Evolutionary conservation across 768 basidiomycete species (phyloP), one percentile per base, ranked within the genome.

Genomic region (Suillus tomentosus): DNA sequence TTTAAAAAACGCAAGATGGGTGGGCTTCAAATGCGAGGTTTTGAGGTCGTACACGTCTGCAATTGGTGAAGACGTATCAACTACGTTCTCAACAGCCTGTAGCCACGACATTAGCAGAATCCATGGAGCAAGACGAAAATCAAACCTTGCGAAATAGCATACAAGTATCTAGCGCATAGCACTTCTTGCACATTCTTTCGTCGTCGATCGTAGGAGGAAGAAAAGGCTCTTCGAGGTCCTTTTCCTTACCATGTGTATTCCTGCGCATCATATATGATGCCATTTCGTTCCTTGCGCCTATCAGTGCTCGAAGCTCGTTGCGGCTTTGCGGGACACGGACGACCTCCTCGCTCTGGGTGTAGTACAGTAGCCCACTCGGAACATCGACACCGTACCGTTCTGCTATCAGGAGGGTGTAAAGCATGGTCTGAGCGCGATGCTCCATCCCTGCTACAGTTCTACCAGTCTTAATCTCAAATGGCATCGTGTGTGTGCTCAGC

Each of bases 391-490:
- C 93, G 70, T 98, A 98, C n/a, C 96, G 85, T 73, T 99, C 96
- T 45, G 87, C 85, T 69, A 95, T 87, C 1, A 99, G 82, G 5
- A 99, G 80, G 1, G 95, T 96, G 74, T 99, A 99, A 4, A 99
- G 79, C 89, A 98, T 95, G 1, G 97, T 99, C 76, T 99, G 97
- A 0, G 97, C 97, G 43, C 97, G 90, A 75, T 99, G 96, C 68
- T 96, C 95, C 86, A 95, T 88, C 2, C 85, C 84, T 0, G 87
- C 89, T 9, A 85, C 79, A 0, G 89, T 79, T 37, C 91, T 84
- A 2, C 97, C 97, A 0, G 97, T 99, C 78, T 99, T 99, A 78
- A 99, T 94, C 75, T 99, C 97, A 61, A 99, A 87, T 1, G 96
- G 96, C 68, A 90, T 81, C 56, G 72, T 66, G 69, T 77, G 63